Evolutionary conservation across 176 grass and related monocot species (phyloP).

Genomic region (Avena atlantica): DNA sequence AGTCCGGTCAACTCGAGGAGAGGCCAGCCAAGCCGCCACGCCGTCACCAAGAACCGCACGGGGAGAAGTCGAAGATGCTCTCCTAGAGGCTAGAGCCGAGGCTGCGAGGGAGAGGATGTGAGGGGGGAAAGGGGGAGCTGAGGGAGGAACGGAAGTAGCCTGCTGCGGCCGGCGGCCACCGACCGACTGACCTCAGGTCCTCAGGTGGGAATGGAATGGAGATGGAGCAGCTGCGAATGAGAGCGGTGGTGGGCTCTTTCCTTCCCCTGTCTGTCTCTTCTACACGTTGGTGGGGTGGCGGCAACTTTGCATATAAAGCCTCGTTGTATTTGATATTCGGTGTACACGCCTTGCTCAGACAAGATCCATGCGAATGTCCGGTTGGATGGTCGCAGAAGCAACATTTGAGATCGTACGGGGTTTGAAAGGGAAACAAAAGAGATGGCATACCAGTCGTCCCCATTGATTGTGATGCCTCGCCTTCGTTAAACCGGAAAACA

Average conservation of each 20-base stretch:
- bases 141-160: neutral
- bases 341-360: neutral
- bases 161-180: constrained; percentile 19
- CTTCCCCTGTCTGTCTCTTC: constrained; percentile 8
- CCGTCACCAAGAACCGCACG: constrained; percentile 25
- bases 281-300: neutral
- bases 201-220: constrained; percentile 35
- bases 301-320: neutral
- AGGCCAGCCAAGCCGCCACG: constrained; percentile 16
- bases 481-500: neutral
- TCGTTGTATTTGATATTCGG: neutral
- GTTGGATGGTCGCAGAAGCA: neutral
- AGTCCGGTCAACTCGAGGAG: neutral
- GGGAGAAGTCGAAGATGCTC: neutral
- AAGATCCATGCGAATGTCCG: neutral
- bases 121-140: neutral
- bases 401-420: neutral
- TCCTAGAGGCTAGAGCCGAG: neutral
- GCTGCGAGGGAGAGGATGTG: neutral
- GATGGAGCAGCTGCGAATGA: constrained; percentile 1
- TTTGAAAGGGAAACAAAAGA: neutral
- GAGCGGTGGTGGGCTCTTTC: constrained; percentile 17
- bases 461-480: neutral
- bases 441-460: neutral
- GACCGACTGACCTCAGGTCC: constrained; percentile 13